These are phyloP conservation scores for Rhododendron kiyosumense DNA, from an alignment of 148 eudicot species.

Conservation along the genomic window DNA sequence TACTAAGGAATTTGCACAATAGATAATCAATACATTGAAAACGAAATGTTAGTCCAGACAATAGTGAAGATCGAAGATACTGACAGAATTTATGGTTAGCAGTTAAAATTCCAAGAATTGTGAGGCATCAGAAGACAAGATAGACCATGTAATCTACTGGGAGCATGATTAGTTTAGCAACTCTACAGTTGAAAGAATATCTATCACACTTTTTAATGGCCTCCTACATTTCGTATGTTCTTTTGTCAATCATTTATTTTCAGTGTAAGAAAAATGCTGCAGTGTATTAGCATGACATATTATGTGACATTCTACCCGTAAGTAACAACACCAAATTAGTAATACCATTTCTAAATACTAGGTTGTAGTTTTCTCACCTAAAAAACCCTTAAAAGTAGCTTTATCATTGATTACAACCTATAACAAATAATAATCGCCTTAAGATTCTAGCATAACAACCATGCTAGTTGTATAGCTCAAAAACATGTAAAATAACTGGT, in stretches of 20 bases:
- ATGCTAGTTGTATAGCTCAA: background rate
- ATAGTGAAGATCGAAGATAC: background rate
- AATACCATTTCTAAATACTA: background rate
- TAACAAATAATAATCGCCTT: background rate
- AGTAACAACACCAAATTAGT: background rate
- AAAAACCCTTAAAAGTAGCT: background rate
- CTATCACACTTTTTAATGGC: background rate
- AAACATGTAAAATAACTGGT: background rate
- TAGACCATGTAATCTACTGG: background rate
- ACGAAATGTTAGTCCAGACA: background rate
- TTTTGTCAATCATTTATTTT: background rate
- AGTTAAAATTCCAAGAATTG: background rate
- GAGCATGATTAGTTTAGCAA: background rate
- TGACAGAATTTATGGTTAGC: background rate
- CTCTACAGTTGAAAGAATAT: background rate
- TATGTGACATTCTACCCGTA: background rate
- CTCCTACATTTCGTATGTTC: background rate
- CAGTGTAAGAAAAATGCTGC: background rate
- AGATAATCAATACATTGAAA: background rate
- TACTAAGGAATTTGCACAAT: conserved; percentile 26
- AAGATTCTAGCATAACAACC: background rate
- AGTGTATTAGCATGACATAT: background rate
- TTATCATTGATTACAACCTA: background rate
- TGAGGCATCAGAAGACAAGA: background rate
- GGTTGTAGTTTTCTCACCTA: background rate